Percentiles rank a stretch among this genome's conserved stretches.
phyloP scores from a whole-genome alignment of 768 basidiomycete genomes.

The Aureoboletus auriporus region DNA sequence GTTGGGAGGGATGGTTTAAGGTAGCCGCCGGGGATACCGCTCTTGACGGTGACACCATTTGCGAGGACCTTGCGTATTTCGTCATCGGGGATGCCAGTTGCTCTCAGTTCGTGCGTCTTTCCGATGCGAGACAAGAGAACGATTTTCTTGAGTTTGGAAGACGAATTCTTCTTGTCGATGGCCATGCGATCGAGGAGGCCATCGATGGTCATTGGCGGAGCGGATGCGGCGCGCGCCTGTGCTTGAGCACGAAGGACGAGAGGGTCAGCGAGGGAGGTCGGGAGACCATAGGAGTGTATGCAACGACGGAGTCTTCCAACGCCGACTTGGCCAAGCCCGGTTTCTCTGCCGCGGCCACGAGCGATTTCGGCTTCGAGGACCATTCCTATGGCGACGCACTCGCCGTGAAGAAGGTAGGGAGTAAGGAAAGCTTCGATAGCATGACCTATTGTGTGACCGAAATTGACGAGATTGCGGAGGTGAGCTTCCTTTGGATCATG shows the following conservation, averaged over 20 bases:
- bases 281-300: conserved; percentile 88
- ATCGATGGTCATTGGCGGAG: conserved; percentile 51
- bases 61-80: conserved; percentile 80
- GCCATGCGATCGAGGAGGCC: conserved; percentile 90
- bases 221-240: conserved; percentile 17
- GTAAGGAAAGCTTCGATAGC: conserved; percentile 97
- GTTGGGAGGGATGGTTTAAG: conserved; percentile 44
- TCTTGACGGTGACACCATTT: conserved; percentile 72
- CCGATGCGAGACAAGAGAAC: conserved; percentile 91
- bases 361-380: conserved; percentile 95
- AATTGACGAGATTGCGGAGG: conserved; percentile 97
- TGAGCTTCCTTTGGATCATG: conserved; percentile 96
- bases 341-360: conserved; percentile 62
- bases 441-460: conserved; percentile 97
- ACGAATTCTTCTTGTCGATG: conserved; percentile 98
- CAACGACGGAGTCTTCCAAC: conserved; percentile 87
- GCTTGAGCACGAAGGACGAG: conserved; percentile 44
- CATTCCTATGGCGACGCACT: conserved; percentile 95
- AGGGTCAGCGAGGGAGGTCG: conserved; percentile 75
- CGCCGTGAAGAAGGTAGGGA: conserved; percentile 91
- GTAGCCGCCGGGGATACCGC: conserved; percentile 49
- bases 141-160: conserved; percentile 80
- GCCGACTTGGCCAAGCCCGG: conserved; percentile 80
- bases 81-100: conserved; percentile 77
- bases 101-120: conserved; percentile 86